Conservation (phyloP, 106 monocot species). For the Phalaenopsis equestris region DNA sequence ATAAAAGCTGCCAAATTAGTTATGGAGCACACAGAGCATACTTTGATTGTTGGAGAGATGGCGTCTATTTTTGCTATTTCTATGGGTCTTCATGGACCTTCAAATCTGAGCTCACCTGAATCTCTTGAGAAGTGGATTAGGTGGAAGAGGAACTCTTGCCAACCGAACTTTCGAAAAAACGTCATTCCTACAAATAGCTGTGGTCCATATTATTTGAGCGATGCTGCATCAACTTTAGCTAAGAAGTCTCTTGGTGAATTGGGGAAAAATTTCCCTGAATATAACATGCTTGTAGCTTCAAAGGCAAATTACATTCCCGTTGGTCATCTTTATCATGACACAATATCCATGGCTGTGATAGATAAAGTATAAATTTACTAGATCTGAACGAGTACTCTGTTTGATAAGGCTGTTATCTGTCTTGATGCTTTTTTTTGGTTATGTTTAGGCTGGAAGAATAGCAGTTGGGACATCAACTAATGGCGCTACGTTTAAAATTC, state of each 20-base stretch:
- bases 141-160: conserved; percentile 63
- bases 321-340: conserved; percentile 57
- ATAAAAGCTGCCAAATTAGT: conserved; percentile 84
- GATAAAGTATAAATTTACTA: conserved; percentile 42
- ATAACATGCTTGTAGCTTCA: neutral
- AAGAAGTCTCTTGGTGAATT: too few relatives aligned
- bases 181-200: conserved; percentile 48
- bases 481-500: conserved; percentile 91
- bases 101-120: conserved; percentile 68
- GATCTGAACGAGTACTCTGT: neutral
- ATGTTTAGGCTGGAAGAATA: conserved; percentile 53
- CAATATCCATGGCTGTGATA: conserved; percentile 93
- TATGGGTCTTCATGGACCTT: conserved; percentile 86
- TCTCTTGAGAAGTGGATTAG: conserved; percentile 65
- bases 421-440: conserved; percentile 3
- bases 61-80: conserved; percentile 83
- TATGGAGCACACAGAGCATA: conserved; percentile 76
- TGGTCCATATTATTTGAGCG: conserved; percentile 46
- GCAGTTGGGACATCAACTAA: conserved; percentile 95
- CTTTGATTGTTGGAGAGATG: conserved; percentile 76
- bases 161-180: conserved; percentile 87
- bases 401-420: neutral
- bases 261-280: neutral
- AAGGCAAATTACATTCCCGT: conserved; percentile 16
- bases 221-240: neutral